A percentile compares a stretch with the other conserved stretches of the same genome.
Evolutionary conservation across 306 rosid species (phyloP).

Genomic region (Trifolium subterraneum): DNA sequence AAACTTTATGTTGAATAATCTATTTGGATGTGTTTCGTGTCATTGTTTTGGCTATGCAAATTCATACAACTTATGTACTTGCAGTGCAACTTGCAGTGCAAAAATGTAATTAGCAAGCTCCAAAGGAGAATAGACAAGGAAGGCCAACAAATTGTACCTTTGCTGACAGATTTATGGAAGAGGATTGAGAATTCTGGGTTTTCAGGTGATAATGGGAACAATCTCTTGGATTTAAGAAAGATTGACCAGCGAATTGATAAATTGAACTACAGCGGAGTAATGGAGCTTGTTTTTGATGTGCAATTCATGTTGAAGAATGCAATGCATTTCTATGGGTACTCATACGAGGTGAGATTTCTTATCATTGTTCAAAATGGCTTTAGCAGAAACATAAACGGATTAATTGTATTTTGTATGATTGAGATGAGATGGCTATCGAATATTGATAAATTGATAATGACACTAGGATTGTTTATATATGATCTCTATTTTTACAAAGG

Average conservation of each 20-base stretch:
- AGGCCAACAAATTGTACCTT: constrained; percentile 88
- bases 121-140: constrained; percentile 89
- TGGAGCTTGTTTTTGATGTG: constrained; percentile 89
- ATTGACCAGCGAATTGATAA: constrained; percentile 87
- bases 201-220: constrained; percentile 64
- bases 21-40: constrained; percentile 27
- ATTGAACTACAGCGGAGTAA: constrained; percentile 79
- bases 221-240: constrained; percentile 73
- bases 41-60: constrained; percentile 32
- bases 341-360: constrained; percentile 75
- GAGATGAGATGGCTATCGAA: neutral
- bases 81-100: constrained; percentile 93
- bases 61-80: constrained; percentile 41
- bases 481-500: constrained; percentile 18
- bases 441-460: neutral
- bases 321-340: constrained; percentile 77
- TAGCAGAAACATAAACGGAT: neutral
- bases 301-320: constrained; percentile 89
- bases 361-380: constrained; percentile 9
- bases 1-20: constrained; percentile 5
- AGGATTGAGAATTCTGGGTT: constrained; percentile 70
- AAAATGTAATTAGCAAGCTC: constrained; percentile 86
- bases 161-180: constrained; percentile 93
- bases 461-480: constrained; percentile 29
- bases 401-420: constrained; percentile 7